Percentiles rank a stretch among this genome's conserved stretches.
These are phyloP conservation scores for Amphicarpaea edgeworthii DNA, from an alignment of 306 rosid species.

Conservation along the genomic window DNA sequence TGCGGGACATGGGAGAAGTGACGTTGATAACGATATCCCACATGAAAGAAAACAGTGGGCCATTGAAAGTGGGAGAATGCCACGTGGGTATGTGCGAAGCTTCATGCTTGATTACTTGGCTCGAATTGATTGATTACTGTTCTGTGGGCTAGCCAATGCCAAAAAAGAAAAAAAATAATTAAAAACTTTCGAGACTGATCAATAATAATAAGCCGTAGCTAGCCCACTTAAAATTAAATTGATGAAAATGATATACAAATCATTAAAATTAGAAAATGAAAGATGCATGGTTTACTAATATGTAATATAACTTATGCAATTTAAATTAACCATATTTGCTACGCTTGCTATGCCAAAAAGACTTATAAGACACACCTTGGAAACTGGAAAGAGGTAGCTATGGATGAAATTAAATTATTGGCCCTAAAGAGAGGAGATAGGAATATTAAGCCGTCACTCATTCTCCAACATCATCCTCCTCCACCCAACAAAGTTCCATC, in stretches of 20 bases:
- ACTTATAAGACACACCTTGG: conserved; percentile 38
- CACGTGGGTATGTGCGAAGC: conserved; percentile 43
- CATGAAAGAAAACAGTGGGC: conserved; percentile 35
- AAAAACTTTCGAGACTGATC: conserved; percentile 40
- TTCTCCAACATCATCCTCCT: conserved; percentile 78
- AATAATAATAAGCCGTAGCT: conserved; percentile 8
- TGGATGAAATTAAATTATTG: conserved; percentile 73
- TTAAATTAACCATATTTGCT: conserved; percentile 46
- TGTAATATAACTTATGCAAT: conserved; percentile 56
- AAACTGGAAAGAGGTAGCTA: neutral
- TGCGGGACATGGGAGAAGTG: conserved; percentile 31
- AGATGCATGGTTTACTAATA: neutral
- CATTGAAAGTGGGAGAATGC: conserved; percentile 37
- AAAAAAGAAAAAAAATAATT: neutral
- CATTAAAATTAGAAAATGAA: conserved; percentile 36
- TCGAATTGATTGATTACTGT: neutral
- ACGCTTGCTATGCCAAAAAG: conserved; percentile 40
- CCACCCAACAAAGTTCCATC: conserved; percentile 74
- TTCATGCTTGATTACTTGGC: conserved; percentile 49
- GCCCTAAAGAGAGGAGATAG: conserved; percentile 50
- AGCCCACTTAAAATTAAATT: conserved; percentile 42
- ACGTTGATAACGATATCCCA: conserved; percentile 38
- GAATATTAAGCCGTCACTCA: conserved; percentile 98
- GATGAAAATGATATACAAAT: conserved; percentile 23
- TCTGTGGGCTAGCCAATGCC: conserved; percentile 2